Percentiles rank a stretch among this genome's conserved stretches.
phyloP scores from a whole-genome alignment of 1,284 basidiomycete genomes.

The Ceratobasidium papillatum region DNA sequence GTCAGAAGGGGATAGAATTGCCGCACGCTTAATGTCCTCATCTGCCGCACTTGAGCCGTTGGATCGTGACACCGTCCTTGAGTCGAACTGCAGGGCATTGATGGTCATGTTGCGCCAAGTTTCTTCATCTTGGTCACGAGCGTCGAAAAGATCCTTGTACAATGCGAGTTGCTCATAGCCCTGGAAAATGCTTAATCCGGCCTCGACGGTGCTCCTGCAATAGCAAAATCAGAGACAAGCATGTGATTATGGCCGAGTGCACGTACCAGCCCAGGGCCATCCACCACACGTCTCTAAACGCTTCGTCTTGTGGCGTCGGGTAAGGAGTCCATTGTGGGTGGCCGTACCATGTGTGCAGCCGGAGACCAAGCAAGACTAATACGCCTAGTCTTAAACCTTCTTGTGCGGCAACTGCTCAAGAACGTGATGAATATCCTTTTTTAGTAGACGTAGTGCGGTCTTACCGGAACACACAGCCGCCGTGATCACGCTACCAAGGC shows the following conservation, averaged over 20 bases:
- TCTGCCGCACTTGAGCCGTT: not conserved
- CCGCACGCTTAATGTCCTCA: constrained; percentile 11
- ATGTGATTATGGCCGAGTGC: not conserved
- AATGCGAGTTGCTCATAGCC: constrained; percentile 63
- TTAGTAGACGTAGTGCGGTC: constrained; percentile 35
- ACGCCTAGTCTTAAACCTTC: constrained; percentile 42
- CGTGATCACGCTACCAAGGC: constrained; percentile 62
- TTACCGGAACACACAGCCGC: constrained; percentile 62
- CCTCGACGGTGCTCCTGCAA: constrained; percentile 63
- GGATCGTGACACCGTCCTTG: not conserved
- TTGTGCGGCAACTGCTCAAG: constrained; percentile 10
- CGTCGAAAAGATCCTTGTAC: constrained; percentile 35
- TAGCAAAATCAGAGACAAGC: not conserved
- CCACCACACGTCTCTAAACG: constrained; percentile 76
- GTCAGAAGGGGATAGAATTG: constrained; percentile 12
- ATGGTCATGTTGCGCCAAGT: constrained; percentile 6
- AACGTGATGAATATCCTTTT: not conserved
- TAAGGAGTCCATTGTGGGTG: constrained; percentile 55
- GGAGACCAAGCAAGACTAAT: constrained; percentile 41
- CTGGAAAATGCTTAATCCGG: constrained; percentile 67
- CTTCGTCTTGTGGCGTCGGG: constrained; percentile 59
- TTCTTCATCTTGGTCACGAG: constrained; percentile 37
- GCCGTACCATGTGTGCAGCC: constrained; percentile 52
- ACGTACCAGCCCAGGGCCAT: constrained; percentile 68
- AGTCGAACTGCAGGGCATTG: constrained; percentile 18